These are phyloP conservation scores for Trametes villosa DNA, from an alignment of 768 basidiomycete genomes.

Conservation along the genomic window DNA sequence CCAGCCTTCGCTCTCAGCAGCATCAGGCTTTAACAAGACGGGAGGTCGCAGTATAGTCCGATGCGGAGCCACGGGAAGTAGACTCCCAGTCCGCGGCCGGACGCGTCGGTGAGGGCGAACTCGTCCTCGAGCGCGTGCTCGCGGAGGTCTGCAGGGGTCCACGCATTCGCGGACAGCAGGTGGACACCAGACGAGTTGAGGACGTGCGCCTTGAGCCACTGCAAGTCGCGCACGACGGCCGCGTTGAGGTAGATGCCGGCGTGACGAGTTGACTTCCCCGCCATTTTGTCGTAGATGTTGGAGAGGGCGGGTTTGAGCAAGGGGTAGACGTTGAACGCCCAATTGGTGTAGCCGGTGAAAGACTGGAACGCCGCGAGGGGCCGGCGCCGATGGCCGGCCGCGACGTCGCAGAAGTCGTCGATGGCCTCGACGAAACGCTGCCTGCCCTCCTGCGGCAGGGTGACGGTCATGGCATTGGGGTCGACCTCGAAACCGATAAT, in stretches of 20 bases:
- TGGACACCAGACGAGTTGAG: neutral
- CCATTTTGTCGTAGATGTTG: conserved; percentile 36
- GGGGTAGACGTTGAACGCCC: no score
- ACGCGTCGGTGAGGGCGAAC: conserved; percentile 29
- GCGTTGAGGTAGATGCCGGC: conserved; percentile 35
- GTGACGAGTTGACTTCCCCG: conserved; percentile 22
- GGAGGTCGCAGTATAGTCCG: conserved; percentile 6
- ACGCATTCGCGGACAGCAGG: neutral
- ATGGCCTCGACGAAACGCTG: neutral
- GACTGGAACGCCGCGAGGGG: conserved; percentile 35
- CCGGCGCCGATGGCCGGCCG: neutral
- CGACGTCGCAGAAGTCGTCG: neutral
- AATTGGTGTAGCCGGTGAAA: conserved; percentile 44
- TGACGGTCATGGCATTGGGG: conserved; percentile 36
- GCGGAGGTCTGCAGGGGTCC: neutral
- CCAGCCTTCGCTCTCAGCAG: no score
- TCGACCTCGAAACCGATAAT: conserved; percentile 48
- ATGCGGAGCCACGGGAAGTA: conserved; percentile 14
- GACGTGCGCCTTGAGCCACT: conserved; percentile 36
- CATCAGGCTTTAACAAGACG: no score
- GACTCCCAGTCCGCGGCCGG: conserved; percentile 25
- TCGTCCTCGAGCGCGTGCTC: conserved; percentile 8
- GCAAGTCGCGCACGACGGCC: conserved; percentile 32
- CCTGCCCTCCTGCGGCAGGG: conserved; percentile 18
- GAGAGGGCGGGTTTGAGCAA: conserved; percentile 34